Conservation (phyloP, 1,284 basidiomycete genomes). For the Veloporphyrellus conicus region DNA sequence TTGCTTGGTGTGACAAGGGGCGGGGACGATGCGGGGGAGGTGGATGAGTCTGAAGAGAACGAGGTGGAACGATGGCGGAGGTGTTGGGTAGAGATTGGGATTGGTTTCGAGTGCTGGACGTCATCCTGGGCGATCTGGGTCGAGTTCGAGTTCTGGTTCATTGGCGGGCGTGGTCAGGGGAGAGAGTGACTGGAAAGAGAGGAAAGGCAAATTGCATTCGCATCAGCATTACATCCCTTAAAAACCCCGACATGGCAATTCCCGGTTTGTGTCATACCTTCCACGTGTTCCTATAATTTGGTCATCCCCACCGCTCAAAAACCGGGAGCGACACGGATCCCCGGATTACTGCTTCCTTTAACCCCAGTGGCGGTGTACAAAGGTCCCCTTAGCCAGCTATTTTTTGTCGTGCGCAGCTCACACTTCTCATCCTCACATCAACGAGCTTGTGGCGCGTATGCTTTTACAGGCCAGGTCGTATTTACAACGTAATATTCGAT, state of each 20-base stretch:
- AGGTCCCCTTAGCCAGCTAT: no score
- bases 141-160: slow-evolving; percentile 10
- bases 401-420: no score
- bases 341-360: slow-evolving; percentile 8
- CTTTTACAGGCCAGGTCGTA: no score
- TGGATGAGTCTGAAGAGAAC: slow-evolving; percentile 51
- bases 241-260: slow-evolving; percentile 30
- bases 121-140: slow-evolving; percentile 19
- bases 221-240: slow-evolving; percentile 10
- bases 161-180: slow-evolving; percentile 2
- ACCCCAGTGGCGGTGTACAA: no score
- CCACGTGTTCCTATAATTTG: slow-evolving; percentile 26
- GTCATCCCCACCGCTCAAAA: slow-evolving; percentile 8
- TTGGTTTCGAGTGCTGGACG: slow-evolving; percentile 57
- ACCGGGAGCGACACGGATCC: slow-evolving; percentile 3
- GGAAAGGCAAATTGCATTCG: not conserved
- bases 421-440: no score
- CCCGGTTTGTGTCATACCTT: slow-evolving; percentile 22
- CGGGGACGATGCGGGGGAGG: slow-evolving; percentile 48
- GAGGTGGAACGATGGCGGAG: slow-evolving; percentile 52
- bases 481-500: no score
- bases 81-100: slow-evolving; percentile 49
- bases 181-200: not conserved
- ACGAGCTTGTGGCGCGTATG: no score
- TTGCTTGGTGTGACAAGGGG: slow-evolving; percentile 38